Evolutionary conservation across 2,329 filamentous ascomycete genomes (phyloP), one percentile per base, ranked within the genome.

Genomic region (Pyricularia sp.): DNA sequence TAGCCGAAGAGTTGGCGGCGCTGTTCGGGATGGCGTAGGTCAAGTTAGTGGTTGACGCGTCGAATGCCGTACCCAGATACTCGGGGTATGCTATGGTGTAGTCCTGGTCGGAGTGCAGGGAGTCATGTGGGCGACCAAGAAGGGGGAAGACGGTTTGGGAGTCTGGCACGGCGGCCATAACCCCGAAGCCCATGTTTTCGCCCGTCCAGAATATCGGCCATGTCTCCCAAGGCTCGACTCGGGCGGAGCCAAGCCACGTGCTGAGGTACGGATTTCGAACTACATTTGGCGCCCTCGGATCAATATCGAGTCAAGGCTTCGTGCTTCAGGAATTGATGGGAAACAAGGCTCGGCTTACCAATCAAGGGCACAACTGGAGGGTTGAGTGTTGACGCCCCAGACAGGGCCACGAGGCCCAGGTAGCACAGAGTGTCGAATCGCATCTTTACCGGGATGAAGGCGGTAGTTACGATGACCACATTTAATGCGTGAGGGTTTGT

Each of bases 141-240:
- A 86, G 76, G 26, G 84, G 83, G 70, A 83, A 86, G 42, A 84
- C 80, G 9, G 77, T 79, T 36, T 76, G 75, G 3, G 78, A 77
- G 6, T 77, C 76, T 0, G 81, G 80, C 30, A 84, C 78, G 1
- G 79, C 78, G 28, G 81, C 82, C 79, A 86, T 82, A 63, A 84
- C 77, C 3, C 82, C 82, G 72, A 86, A 83, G 14, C 83, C 84
- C 68, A 85, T 76, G 79, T 82, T 65, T 23, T 66, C 65, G 36
- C 65, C 76, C 2, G 75, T 78, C 74, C 74, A 77, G 70, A 79
- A 79, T 77, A 94, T 94, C 28, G 93, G 93, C 93, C 93, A 97
- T 79, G 87, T 86, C 68, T 88, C 85, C 92, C 92, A 96, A 1
- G 93, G 93, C 64, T 84, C 84, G 69, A 90, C 85, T 72, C 93